Evolutionary conservation across 2,329 filamentous ascomycete genomes (phyloP).

Genomic region (Zymoseptoria crescenta): DNA sequence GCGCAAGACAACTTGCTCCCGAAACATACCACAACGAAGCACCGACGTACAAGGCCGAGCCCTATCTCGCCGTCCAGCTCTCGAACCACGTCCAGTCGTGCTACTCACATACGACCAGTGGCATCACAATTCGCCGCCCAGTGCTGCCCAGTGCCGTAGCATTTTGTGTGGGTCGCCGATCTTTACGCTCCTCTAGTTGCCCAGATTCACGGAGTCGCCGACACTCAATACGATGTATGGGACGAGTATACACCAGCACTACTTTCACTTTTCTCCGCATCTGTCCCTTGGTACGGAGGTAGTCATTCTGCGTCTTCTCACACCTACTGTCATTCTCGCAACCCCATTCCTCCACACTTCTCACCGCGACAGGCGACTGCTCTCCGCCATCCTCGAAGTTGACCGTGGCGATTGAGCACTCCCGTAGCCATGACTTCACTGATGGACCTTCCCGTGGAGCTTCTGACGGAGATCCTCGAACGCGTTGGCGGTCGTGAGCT

Average conservation of each 20-base stretch:
- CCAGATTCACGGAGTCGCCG: constrained; percentile 3
- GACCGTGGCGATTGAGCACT: background rate
- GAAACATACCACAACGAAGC: background rate
- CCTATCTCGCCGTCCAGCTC: background rate
- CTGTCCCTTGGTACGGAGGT: background rate
- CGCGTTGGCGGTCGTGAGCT: constrained; percentile 17
- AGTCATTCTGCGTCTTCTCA: background rate
- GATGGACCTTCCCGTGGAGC: constrained; percentile 12
- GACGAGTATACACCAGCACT: background rate
- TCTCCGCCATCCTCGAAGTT: background rate
- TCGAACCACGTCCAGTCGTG: background rate
- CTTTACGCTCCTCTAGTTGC: too few species aligned
- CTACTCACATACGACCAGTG: background rate
- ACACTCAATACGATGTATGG: background rate
- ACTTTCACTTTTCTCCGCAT: background rate
- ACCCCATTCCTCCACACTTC: background rate
- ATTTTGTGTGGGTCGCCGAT: background rate
- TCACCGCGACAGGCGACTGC: background rate
- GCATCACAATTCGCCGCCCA: background rate
- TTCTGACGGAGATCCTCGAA: constrained; percentile 13
- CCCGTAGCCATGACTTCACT: constrained; percentile 12
- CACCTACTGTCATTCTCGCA: background rate
- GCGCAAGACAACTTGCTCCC: background rate
- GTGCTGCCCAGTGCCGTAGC: background rate
- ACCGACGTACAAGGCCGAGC: background rate